A percentile compares a stretch with the other conserved stretches of the same genome.
Evolutionary conservation across 768 basidiomycete genomes (phyloP).

Genomic region (Boletus coccyginus): DNA sequence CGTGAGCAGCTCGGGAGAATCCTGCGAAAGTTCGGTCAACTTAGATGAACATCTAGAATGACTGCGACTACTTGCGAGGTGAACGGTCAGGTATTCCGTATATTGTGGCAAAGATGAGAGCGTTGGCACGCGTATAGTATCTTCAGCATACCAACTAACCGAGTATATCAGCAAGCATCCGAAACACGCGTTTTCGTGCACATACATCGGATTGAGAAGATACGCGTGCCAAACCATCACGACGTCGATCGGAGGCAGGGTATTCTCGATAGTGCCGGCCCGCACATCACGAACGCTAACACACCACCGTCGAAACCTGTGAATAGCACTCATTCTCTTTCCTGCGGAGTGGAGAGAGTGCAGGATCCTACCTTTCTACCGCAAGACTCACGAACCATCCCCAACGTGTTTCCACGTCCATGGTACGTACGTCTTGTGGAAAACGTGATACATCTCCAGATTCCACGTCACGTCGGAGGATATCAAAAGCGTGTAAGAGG

Average conservation of each 20-base stretch:
- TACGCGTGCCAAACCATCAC: constrained; percentile 39
- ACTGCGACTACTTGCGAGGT: constrained; percentile 9
- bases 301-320: constrained; percentile 36
- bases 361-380: constrained; percentile 28
- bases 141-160: constrained; percentile 21
- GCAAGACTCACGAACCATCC: constrained; percentile 35
- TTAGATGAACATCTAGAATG: too few species aligned
- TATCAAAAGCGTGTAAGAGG: constrained; percentile 26
- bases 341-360: background rate
- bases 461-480: constrained; percentile 20
- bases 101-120: constrained; percentile 9
- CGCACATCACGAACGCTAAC: background rate
- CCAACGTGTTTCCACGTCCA: constrained; percentile 30
- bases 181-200: background rate
- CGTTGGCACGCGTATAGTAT: constrained; percentile 2
- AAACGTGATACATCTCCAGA: constrained; percentile 8
- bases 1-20: constrained; percentile 3
- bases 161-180: background rate
- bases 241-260: constrained; percentile 34
- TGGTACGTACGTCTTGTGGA: constrained; percentile 1
- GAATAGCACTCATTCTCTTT: background rate
- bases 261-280: background rate
- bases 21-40: background rate
- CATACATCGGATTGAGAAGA: constrained; percentile 33
- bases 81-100: constrained; percentile 7